Evolutionary conservation across 768 basidiomycete species (phyloP).

Genomic region (Mycena floridula): DNA sequence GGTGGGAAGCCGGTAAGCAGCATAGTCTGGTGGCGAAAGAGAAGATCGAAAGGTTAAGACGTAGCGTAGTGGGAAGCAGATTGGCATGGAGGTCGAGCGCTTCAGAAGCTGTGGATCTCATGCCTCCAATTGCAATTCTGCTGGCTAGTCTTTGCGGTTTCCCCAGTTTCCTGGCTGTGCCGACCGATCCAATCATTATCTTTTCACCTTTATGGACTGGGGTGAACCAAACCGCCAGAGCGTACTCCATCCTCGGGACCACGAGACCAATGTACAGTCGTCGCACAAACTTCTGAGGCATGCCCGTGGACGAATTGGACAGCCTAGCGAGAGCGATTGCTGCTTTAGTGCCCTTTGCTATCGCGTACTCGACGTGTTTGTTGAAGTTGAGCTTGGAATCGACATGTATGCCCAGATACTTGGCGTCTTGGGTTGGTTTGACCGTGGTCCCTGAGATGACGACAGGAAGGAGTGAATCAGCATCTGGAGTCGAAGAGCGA

Average conservation of each 20-base stretch:
- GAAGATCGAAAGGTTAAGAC: constrained; percentile 1
- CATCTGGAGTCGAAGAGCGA: not conserved
- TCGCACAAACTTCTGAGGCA: constrained; percentile 7
- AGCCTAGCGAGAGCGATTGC: constrained; percentile 1
- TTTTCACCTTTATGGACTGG: constrained; percentile 2
- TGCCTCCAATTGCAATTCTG: constrained; percentile 8
- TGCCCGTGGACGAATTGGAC: constrained; percentile 1
- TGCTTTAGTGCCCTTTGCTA: constrained; percentile 3
- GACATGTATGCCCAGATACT: constrained; percentile 10
- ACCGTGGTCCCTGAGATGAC: constrained; percentile 2
- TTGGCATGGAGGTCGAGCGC: constrained; percentile 9
- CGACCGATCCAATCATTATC: not conserved
- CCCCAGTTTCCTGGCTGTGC: constrained; percentile 1
- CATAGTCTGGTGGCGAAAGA: not conserved
- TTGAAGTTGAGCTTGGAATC: constrained; percentile 9
- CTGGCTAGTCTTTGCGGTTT: constrained; percentile 4
- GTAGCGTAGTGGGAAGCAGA: constrained; percentile 8
- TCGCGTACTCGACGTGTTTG: constrained; percentile 7
- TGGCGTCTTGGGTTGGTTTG: not conserved
- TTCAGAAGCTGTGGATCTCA: constrained; percentile 9
- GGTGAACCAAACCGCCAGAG: constrained; percentile 7
- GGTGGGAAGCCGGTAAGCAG: not conserved
- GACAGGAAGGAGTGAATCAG: not conserved
- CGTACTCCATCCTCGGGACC: constrained; percentile 10
- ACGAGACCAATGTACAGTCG: constrained; percentile 7